Evolutionary conservation across 495 filamentous ascomycete species (phyloP), one percentile per base, ranked within the genome.

Genomic region (Daldinia grandis): DNA sequence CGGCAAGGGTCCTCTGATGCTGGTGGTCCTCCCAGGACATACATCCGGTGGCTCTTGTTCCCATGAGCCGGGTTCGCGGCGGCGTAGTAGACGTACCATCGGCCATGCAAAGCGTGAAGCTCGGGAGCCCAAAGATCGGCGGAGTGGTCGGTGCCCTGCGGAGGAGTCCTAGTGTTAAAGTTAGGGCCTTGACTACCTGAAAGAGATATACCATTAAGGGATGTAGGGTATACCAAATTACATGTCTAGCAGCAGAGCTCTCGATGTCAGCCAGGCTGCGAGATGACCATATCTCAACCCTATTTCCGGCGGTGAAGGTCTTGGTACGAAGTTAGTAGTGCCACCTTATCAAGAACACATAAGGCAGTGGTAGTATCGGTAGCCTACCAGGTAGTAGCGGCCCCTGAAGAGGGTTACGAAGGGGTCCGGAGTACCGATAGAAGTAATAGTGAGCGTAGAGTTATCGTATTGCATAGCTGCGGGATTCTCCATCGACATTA

Each of bases 71-170:
- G 67, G 28, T 75, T 67, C 19, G 74, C 74, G 7, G 74, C 74
- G 5, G 76, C 68, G 33, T 76, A 76, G 60, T 78, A 78, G 19
- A 78, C 68, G 55, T 78, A 78, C 76, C 76, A 78, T 59, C 76
- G 69, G 28, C 72, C 76, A 58, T 47, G 72, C 5, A 78, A 21
- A 17, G 72, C 64, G 33, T 78, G 76, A 31, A 78, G 69, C 47
- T 78, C 76, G 8, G 76, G 76, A 6, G 76, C 76, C 76, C 76
- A 78, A 8, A 78, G 62, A 9, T 76, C 74, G 14, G 65, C 76
- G 9, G 76, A 78, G 70, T 78, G 68, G 54, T 66, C 65, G 15
- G 76, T 73, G 50, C 74, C 74, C 28, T 65, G 69, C 14, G 72
- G 72, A 21, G 76, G 76, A 35, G 69, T 73, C 76, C 74, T 78